phyloP scores from a whole-genome alignment of 768 basidiomycete genomes.

The Lyophyllum decastes region DNA sequence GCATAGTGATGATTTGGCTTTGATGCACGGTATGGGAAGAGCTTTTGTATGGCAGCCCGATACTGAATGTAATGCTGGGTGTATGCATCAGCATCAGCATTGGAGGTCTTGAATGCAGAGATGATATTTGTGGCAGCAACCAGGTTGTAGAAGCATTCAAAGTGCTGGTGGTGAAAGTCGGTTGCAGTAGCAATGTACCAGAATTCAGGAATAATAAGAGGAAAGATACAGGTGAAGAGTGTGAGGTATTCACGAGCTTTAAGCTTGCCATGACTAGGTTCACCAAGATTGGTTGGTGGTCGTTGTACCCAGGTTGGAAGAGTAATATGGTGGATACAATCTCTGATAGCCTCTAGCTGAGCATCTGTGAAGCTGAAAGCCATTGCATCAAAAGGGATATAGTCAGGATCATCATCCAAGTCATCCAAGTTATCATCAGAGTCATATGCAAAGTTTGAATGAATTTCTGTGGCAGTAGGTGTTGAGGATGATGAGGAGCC shows the following conservation, averaged over 20 bases:
- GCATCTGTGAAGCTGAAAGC: slow-evolving; percentile 1
- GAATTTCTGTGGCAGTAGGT: background rate
- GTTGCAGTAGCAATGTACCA: slow-evolving; percentile 18
- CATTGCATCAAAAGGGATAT: background rate
- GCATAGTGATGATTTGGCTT: slow-evolving; percentile 36
- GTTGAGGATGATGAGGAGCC: too few relatives aligned
- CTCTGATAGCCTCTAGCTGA: slow-evolving; percentile 11
- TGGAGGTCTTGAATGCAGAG: slow-evolving; percentile 22
- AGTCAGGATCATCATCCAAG: slow-evolving; percentile 11
- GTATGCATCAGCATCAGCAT: background rate
- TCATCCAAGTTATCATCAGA: too few relatives aligned
- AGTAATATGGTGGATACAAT: slow-evolving; percentile 14
- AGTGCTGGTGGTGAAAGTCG: background rate
- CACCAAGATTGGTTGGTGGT: slow-evolving; percentile 33
- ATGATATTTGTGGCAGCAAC: slow-evolving; percentile 27
- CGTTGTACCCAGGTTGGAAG: slow-evolving; percentile 16
- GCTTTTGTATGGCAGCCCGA: slow-evolving; percentile 11
- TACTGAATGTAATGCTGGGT: background rate
- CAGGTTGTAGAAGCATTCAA: slow-evolving; percentile 25
- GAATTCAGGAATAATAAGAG: slow-evolving; percentile 29
- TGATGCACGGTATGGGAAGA: slow-evolving; percentile 21
- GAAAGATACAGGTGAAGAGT: slow-evolving; percentile 21
- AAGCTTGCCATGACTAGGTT: slow-evolving; percentile 30
- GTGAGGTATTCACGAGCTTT: background rate
- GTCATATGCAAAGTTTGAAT: slow-evolving; percentile 1